Conservation (phyloP, 2,329 filamentous ascomycete genomes). For the Tolypocladium album region DNA sequence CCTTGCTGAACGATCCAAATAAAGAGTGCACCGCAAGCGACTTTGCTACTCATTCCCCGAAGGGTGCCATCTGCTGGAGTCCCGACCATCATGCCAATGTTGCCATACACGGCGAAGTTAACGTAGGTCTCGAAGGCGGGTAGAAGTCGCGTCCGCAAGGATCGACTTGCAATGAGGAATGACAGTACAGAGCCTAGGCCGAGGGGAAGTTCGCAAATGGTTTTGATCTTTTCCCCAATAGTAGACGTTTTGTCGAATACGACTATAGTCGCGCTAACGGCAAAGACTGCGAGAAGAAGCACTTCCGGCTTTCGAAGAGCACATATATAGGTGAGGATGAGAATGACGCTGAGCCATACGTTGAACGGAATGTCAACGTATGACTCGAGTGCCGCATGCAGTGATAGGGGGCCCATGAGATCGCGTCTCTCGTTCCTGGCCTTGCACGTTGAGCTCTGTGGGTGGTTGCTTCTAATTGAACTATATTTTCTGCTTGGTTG, state of each 20-base stretch:
- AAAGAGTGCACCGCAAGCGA: neutral
- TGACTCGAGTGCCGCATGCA: neutral
- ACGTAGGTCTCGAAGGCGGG: neutral
- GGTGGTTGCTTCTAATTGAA: neutral
- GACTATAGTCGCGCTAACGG: neutral
- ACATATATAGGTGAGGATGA: neutral
- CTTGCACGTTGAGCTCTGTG: neutral
- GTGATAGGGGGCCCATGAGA: neutral
- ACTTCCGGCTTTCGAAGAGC: neutral
- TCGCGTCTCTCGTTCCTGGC: neutral
- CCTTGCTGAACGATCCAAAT: neutral
- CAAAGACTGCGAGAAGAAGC: neutral
- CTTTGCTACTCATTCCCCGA: neutral
- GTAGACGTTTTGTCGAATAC: neutral
- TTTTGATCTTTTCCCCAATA: neutral
- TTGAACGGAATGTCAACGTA: neutral
- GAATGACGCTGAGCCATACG: neutral
- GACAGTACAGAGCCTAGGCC: neutral
- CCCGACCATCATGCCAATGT: neutral
- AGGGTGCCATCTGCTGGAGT: neutral
- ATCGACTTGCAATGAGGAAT: neutral
- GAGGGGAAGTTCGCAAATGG: neutral
- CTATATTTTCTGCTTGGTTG: neutral
- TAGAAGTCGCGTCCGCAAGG: neutral
- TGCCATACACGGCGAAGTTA: neutral